Evolutionary conservation across 23 red algal species (phyloP), one percentile per base, ranked within the genome.

Genomic region (Gracilaria caudata): DNA sequence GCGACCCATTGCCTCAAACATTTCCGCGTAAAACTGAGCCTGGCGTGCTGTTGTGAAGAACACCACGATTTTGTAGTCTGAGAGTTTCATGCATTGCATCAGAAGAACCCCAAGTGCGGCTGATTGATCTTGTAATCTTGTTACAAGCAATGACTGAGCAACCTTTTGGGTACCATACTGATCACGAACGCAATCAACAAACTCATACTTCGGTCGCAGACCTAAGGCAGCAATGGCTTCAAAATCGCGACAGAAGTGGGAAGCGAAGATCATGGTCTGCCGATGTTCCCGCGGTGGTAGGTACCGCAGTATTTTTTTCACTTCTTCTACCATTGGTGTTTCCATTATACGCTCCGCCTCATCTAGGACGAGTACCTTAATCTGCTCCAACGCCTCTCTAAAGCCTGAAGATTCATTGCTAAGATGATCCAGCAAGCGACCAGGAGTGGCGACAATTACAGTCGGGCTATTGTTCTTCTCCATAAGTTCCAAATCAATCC

Each of bases 321-420:
- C 64, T 45, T 87, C 70, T 7, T 85, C 64, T 21, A 51, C 51
- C 37, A 98, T 92, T n/a, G 86, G 86, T 86, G 86, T 82, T 35
- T 94, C 91, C 64, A 98, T 34, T 28, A 98, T 60, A 21, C 86
- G 95, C 46, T 98, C 95, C 0, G 91, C 95, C 24, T 98, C 95
- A 66, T 98, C 95, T 8, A 98, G 60, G 26, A 93, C 77, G 4
- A 98, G 90, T 23, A 80, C 88, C 32, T 78, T 40, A 21, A 98
- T 71, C 33, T 53, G 46, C 7, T 58, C 24, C 45, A 98, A 32
- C 21, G 78, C 88, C 39, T 91, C 78, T 7, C 20, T 33, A 20
- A 98, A 79, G 53, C 78, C 84, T 2, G 81, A 92, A 7, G 37
- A 33, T 3, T 56, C 58, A 47, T 80, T 90, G 0, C 78, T 38